Percentiles rank a stretch among this genome's conserved stretches.
These are phyloP conservation scores for bread wheat (Triticum aestivum) DNA, from an alignment of 176 grass and related monocot genomes.

Conservation along the genomic window DNA sequence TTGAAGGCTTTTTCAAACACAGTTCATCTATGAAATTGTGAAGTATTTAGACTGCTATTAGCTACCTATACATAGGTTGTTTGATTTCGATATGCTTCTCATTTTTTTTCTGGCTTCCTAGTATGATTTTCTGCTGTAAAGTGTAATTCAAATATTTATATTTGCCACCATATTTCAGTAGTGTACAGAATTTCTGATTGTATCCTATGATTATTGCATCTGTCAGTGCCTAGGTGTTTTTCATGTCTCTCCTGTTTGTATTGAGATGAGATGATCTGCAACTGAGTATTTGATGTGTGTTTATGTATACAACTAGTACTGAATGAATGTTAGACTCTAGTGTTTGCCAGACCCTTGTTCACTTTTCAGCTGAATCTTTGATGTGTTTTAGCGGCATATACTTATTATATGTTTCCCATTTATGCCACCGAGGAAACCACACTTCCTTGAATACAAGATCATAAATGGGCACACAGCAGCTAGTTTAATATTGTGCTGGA, in stretches of 20 bases:
- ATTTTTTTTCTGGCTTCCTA: neutral
- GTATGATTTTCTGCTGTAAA: neutral
- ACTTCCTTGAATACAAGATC: too few relatives aligned
- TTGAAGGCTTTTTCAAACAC: neutral
- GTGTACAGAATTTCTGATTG: neutral
- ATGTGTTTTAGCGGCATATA: too few relatives aligned
- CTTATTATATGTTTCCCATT: too few relatives aligned
- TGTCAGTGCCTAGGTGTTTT: neutral
- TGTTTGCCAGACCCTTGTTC: too few relatives aligned
- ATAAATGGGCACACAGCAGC: too few relatives aligned
- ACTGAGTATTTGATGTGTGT: neutral
- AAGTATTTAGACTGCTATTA: neutral
- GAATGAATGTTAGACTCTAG: neutral
- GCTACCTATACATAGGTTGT: neutral
- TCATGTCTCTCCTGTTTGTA: neutral
- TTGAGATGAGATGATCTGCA: neutral
- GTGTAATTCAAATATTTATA: neutral
- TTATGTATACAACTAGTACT: neutral
- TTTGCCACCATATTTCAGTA: neutral
- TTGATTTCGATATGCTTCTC: neutral
- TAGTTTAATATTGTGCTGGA: too few relatives aligned
- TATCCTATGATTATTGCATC: neutral
- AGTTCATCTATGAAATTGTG: neutral
- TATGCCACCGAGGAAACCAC: too few relatives aligned
- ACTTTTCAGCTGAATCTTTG: too few relatives aligned